phyloP scores from a whole-genome alignment of 768 basidiomycete species.

The Termitomyces sp. region DNA sequence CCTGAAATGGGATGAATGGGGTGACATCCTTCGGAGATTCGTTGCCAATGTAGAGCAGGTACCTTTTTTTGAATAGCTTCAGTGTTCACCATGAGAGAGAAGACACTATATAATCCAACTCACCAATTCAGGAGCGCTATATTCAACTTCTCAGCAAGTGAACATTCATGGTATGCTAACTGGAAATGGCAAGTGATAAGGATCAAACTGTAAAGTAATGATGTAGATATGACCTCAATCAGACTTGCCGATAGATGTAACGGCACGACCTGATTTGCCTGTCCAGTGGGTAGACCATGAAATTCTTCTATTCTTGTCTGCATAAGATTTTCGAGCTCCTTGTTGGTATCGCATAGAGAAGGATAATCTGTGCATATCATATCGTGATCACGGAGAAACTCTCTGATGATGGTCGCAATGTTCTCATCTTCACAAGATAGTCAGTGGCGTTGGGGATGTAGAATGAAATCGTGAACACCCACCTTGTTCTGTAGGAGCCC shows the following conservation, averaged over 20 bases:
- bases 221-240: slow-evolving; percentile 1
- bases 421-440: not conserved
- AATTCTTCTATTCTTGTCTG: not conserved
- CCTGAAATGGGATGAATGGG: slow-evolving; percentile 8
- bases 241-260: slow-evolving; percentile 4
- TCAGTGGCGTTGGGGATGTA: not conserved
- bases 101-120: too few relatives aligned
- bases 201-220: too few relatives aligned
- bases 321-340: slow-evolving; percentile 6
- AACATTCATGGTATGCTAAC: slow-evolving; percentile 10
- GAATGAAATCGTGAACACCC: not conserved
- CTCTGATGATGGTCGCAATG: not conserved
- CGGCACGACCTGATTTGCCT: slow-evolving; percentile 1
- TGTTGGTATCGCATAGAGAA: not conserved
- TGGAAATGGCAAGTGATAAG: not conserved
- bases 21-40: not conserved
- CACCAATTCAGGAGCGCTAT: slow-evolving; percentile 12
- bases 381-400: not conserved
- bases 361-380: not conserved
- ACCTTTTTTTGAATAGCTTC: slow-evolving; percentile 4
- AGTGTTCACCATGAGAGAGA: too few relatives aligned
- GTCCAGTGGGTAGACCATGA: not conserved
- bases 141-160: slow-evolving; percentile 10
- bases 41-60: slow-evolving; percentile 6
- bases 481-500: not conserved